These are phyloP conservation scores for Fagus sylvatica DNA, from an alignment of 306 rosid genomes.

Conservation along the genomic window DNA sequence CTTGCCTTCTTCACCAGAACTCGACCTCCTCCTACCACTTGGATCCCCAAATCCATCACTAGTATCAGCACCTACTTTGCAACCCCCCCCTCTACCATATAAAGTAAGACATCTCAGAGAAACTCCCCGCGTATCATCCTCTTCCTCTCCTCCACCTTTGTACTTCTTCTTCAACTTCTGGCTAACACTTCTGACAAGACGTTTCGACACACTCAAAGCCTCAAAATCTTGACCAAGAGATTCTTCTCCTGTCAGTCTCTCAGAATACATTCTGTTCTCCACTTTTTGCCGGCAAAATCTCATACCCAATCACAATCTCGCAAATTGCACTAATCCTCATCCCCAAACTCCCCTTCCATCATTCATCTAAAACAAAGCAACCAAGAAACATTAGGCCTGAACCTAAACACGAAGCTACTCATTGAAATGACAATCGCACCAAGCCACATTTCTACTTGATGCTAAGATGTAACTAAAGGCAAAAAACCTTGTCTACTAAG, in stretches of 20 bases:
- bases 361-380: slow-evolving; percentile 31
- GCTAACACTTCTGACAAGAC: slow-evolving; percentile 87
- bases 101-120: slow-evolving; percentile 75
- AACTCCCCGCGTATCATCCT: slow-evolving; percentile 59
- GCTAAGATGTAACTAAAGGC: not conserved
- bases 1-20: slow-evolving; percentile 86
- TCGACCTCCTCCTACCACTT: slow-evolving; percentile 76
- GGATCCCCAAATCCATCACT: slow-evolving; percentile 79
- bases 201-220: slow-evolving; percentile 74
- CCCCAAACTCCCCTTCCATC: slow-evolving; percentile 30
- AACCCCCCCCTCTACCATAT: slow-evolving; percentile 88
- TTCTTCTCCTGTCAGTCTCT: slow-evolving; percentile 56
- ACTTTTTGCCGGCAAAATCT: slow-evolving; percentile 32
- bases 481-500: not conserved
- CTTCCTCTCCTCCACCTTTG: slow-evolving; percentile 61
- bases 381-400: slow-evolving; percentile 29
- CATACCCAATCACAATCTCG: slow-evolving; percentile 37
- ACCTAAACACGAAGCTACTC: slow-evolving; percentile 9
- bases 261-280: slow-evolving; percentile 58
- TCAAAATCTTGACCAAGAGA: slow-evolving; percentile 57
- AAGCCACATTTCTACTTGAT: not conserved
- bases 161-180: slow-evolving; percentile 75
- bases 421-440: not conserved
- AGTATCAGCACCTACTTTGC: slow-evolving; percentile 99
- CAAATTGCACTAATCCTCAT: slow-evolving; percentile 21